Conservation (phyloP, 1,284 basidiomycete genomes). For the Sporisorium exsertum region DNA sequence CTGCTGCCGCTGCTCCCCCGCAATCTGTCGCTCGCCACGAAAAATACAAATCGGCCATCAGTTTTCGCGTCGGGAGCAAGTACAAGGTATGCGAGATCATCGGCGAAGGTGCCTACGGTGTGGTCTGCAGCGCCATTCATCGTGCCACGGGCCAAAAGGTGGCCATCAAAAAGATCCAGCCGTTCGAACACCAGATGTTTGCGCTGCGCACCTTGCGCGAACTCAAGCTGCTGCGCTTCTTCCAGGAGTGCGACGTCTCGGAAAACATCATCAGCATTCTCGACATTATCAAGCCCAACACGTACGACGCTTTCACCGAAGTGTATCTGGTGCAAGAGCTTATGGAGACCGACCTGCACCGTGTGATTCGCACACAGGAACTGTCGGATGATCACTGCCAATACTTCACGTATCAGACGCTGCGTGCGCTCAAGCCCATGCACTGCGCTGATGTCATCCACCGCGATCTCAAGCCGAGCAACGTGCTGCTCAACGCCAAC, state of each 20-base stretch:
- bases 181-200: conserved; percentile 69
- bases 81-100: conserved; percentile 70
- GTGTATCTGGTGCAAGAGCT: conserved; percentile 79
- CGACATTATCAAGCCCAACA: conserved; percentile 61
- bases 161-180: conserved; percentile 70
- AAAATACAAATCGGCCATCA: conserved; percentile 49
- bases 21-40: conserved; percentile 20
- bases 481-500: conserved; percentile 66
- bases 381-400: conserved; percentile 83
- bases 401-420: conserved; percentile 88
- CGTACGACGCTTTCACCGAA: conserved; percentile 91
- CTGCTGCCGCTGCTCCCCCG: conserved; percentile 13
- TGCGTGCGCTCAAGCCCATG: conserved; percentile 68
- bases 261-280: conserved; percentile 65
- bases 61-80: conserved; percentile 63
- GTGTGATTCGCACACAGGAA: conserved; percentile 69
- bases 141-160: conserved; percentile 69
- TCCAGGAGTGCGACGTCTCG: conserved; percentile 64
- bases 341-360: conserved; percentile 69
- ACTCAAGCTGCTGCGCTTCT: conserved; percentile 67
- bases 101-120: conserved; percentile 71
- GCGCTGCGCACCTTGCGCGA: conserved; percentile 67
- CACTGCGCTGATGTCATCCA: conserved; percentile 68
- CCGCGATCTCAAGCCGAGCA: conserved; percentile 67
- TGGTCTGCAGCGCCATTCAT: conserved; percentile 70